These are phyloP conservation scores for Tetraselmis chui DNA, from an alignment of 139 green algal genomes.

Conservation along the genomic window DNA sequence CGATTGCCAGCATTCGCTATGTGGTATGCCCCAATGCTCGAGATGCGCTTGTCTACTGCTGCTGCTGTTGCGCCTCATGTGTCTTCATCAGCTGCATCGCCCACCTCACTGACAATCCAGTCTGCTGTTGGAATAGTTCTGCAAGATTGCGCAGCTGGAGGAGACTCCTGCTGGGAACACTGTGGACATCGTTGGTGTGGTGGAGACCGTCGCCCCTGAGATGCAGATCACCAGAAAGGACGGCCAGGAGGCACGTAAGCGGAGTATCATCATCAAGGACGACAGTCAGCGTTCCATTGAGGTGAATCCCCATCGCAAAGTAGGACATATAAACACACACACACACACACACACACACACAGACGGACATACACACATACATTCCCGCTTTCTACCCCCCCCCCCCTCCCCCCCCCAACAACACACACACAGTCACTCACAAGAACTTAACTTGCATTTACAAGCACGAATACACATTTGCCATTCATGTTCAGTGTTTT, in stretches of 20 bases:
- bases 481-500: no score
- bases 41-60: no score
- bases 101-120: background rate
- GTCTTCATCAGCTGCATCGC: background rate
- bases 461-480: no score
- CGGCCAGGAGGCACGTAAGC: conserved; percentile 79
- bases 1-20: background rate
- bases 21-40: background rate
- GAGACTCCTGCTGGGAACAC: conserved; percentile 43
- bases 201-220: conserved; percentile 53
- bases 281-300: conserved; percentile 68
- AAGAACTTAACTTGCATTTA: no score
- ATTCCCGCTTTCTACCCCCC: background rate
- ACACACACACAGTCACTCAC: no score
- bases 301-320: conserved; percentile 15
- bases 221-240: conserved; percentile 68
- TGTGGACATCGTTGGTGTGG: conserved; percentile 84
- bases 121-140: conserved; percentile 52
- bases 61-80: background rate
- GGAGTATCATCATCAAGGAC: conserved; percentile 70
- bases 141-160: conserved; percentile 70
- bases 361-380: background rate
- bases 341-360: no score
- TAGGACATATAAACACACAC: no score
- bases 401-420: no score